phyloP scores from a whole-genome alignment of 2,329 filamentous ascomycete species.

The Trematosphaeria pertusa region DNA sequence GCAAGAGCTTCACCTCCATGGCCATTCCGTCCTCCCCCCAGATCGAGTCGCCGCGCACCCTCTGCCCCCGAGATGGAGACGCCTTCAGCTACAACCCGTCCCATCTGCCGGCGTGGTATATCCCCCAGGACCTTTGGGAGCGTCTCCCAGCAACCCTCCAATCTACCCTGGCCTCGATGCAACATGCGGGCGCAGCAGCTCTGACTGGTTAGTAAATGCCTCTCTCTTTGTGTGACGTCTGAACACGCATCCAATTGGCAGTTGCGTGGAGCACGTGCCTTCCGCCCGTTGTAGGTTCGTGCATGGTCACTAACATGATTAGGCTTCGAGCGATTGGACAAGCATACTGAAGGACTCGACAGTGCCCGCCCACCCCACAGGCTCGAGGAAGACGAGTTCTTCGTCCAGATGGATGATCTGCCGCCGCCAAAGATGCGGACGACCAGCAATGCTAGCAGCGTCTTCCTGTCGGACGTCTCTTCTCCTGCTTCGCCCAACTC shows the following conservation, averaged over 20 bases:
- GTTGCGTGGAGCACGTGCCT: conserved; percentile 10
- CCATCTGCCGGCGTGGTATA: conserved; percentile 48
- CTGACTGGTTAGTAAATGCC: conserved; percentile 46
- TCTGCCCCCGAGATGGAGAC: conserved; percentile 44
- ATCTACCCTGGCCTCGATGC: conserved; percentile 44
- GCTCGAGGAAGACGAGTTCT: conserved; percentile 29
- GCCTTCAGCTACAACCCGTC: conserved; percentile 46
- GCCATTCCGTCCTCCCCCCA: conserved; percentile 27
- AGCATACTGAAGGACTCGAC: conserved; percentile 27
- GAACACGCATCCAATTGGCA: conserved; percentile 9
- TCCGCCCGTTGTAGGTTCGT: no score
- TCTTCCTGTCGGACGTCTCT: conserved; percentile 31
- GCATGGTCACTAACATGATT: conserved; percentile 23
- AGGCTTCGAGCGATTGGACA: conserved; percentile 42
- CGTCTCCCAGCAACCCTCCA: conserved; percentile 46
- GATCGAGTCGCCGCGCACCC: conserved; percentile 37
- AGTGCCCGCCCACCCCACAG: conserved; percentile 20
- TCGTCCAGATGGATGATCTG: conserved; percentile 33
- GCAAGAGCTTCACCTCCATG: conserved; percentile 32
- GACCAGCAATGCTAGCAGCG: conserved; percentile 40
- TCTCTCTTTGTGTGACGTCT: conserved; percentile 17
- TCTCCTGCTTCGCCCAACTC: conserved; percentile 35
- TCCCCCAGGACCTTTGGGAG: conserved; percentile 46
- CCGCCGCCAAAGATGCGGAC: conserved; percentile 33
- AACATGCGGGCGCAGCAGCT: conserved; percentile 54